These are phyloP conservation scores for Spatholobus suberectus DNA, from an alignment of 306 rosid genomes.

Conservation along the genomic window DNA sequence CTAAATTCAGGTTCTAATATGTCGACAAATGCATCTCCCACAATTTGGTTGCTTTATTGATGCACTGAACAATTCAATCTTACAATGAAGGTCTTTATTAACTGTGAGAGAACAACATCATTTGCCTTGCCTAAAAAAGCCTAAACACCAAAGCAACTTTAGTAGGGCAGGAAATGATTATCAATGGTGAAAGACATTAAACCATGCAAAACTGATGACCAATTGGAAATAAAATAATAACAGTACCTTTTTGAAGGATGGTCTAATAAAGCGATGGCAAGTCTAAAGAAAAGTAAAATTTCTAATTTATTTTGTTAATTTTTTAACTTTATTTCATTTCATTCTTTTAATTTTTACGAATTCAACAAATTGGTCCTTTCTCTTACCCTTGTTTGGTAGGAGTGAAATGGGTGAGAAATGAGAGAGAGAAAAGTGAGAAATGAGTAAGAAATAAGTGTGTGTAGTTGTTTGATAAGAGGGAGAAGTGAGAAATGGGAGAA, in stretches of 20 bases:
- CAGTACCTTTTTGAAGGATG: constrained; percentile 20
- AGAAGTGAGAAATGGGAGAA: too few species aligned
- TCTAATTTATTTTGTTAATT: not conserved
- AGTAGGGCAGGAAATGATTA: constrained; percentile 33
- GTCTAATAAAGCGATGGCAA: constrained; percentile 1
- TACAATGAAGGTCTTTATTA: not conserved
- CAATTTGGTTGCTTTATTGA: not conserved
- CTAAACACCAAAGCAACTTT: constrained; percentile 39
- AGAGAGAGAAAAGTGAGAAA: too few species aligned
- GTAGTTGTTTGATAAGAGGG: too few species aligned
- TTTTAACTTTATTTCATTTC: constrained; percentile 3
- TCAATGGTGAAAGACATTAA: constrained; percentile 33
- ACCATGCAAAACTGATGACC: constrained; percentile 7
- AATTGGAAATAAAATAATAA: constrained; percentile 24
- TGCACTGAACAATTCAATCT: constrained; percentile 10
- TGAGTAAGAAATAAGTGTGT: too few species aligned
- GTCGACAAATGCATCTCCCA: not conserved
- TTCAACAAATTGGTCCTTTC: not conserved
- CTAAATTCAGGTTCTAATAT: not conserved
- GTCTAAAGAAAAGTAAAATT: not conserved
- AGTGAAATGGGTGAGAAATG: too few species aligned
- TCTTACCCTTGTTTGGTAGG: too few species aligned
- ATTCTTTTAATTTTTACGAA: not conserved
- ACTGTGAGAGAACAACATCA: not conserved
- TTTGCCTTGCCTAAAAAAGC: constrained; percentile 34